Evolutionary conservation across 805 yeast species (phyloP).

Genomic region (Saitoella complicata): DNA sequence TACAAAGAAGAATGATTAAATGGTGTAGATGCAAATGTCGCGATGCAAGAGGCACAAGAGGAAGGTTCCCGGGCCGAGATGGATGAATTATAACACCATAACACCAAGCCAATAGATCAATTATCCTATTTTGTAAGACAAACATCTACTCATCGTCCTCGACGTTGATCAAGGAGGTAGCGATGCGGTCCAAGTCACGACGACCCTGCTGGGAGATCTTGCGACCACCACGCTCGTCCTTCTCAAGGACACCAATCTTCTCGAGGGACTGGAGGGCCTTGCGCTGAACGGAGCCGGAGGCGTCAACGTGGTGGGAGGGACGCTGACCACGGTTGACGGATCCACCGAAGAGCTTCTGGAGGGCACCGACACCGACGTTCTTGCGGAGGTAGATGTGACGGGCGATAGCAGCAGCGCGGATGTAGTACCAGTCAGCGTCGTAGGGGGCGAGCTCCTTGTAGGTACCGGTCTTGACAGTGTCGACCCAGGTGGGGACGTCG

Average conservation of each 20-base stretch:
- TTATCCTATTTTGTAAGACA: background rate
- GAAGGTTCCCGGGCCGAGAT: too few species aligned
- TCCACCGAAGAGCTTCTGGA: constrained; percentile 98
- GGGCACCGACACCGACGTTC: constrained; percentile 97
- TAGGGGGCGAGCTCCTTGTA: constrained; percentile 99
- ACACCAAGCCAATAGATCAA: too few species aligned
- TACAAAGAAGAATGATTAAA: too few species aligned
- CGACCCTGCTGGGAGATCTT: constrained; percentile 98
- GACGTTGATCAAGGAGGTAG: constrained; percentile 4
- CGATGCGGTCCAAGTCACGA: constrained; percentile 93
- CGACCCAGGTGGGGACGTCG: constrained; percentile 99
- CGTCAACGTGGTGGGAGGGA: constrained; percentile 97
- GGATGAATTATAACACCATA: too few species aligned
- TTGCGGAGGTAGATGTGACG: constrained; percentile 99
- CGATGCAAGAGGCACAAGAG: too few species aligned
- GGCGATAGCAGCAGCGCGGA: constrained; percentile 96
- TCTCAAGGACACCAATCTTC: constrained; percentile 94
- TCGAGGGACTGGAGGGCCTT: constrained; percentile 94
- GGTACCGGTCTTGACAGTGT: constrained; percentile 96
- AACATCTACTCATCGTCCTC: constrained; percentile 11
- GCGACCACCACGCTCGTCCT: constrained; percentile 97
- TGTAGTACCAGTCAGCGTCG: constrained; percentile 80
- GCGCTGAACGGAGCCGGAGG: constrained; percentile 99
- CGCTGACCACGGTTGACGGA: constrained; percentile 97
- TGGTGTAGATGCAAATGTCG: too few species aligned